Base-by-base conservation (phyloP, 805 yeast species). In the Zygosaccharomyces kombuchaensis region DNA sequence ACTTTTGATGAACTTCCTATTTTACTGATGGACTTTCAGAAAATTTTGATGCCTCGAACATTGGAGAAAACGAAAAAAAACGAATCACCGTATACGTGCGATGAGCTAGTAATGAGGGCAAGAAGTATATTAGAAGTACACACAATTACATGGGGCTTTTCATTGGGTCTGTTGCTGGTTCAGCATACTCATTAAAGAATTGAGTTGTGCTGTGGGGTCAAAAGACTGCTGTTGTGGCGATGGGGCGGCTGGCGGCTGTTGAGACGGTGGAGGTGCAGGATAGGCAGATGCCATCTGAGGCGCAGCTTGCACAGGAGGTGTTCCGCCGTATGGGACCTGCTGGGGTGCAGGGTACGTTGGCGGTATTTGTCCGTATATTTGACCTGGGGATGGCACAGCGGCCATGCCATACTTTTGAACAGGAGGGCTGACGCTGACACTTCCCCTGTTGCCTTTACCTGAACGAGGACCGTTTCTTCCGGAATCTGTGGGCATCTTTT, bases 401-500 rank as follows among this genome's bases (percentile, higher is more conserved):
- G 59, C 47, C 19, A 46, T 22, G 19, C 39, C 36, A 38, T 40
- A 49, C 10, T 46, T 30, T 12, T 38, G 34, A 61, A 67, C 62
- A 29, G 60, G 55, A 29, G 68, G 68, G 59, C 66, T 63, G 43
- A 59, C 43, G 13, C 44, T 54, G 2, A 59, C 55, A 9, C 45
- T 31, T 22, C 43, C 37, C n/a, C 46, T 44, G 52, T 81, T 81
- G 2, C 83, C 82, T 55, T 73, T 75, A 45, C 84, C 82, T 2
- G 95, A 84, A 60, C 83, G 81, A 26, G 95, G 95, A 3, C 95
- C 96, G 65, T 84, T 82, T 68, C 86, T 78, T 4, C 89, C 78
- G 14, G 87, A 81, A 65, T 89, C 89, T 4, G 96, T 87, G 13
- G 96, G 96, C 95, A 88, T 86, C 63, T 87, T 86, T 68, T 81